These are phyloP conservation scores for Pyricularia grisea DNA, from an alignment of 2,329 filamentous ascomycete genomes.

Conservation along the genomic window DNA sequence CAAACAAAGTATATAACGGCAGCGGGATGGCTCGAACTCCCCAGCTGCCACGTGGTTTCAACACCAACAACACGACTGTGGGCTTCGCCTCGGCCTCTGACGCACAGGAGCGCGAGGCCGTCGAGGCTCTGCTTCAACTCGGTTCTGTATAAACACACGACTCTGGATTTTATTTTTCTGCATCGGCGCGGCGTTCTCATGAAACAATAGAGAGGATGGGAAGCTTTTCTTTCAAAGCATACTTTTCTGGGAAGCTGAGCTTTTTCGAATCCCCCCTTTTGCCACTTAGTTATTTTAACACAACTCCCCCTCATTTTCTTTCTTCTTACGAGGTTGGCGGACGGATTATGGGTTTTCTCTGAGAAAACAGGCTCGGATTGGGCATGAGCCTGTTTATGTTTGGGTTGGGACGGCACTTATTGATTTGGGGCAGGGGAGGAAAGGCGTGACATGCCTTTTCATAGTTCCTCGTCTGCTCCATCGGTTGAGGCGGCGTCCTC, in stretches of 20 bases:
- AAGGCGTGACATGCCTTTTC: background rate
- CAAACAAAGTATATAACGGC: conserved; percentile 39
- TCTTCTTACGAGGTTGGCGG: conserved; percentile 1
- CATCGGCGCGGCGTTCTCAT: conserved; percentile 43
- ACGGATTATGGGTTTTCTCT: background rate
- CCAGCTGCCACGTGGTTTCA: conserved; percentile 38
- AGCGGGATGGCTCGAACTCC: conserved; percentile 42
- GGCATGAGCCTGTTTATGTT: background rate
- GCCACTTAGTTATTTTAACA: background rate
- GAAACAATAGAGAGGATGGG: background rate
- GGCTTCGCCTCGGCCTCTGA: conserved; percentile 44
- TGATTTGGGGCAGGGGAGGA: background rate
- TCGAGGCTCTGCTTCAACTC: conserved; percentile 72
- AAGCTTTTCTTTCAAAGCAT: background rate
- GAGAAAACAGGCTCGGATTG: background rate
- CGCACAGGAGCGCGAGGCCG: conserved; percentile 70
- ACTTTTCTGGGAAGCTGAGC: background rate
- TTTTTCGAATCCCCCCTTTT: conserved; percentile 1
- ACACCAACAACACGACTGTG: conserved; percentile 14
- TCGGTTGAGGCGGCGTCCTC: conserved; percentile 8
- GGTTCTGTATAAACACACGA: conserved; percentile 57
- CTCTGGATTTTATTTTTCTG: conserved; percentile 17
- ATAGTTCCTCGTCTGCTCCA: background rate
- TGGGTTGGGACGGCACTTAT: background rate
- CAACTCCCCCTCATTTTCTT: background rate